Evolutionary conservation across 495 filamentous ascomycete species (phyloP).

Genomic region (Parathielavia hyrcaniae): DNA sequence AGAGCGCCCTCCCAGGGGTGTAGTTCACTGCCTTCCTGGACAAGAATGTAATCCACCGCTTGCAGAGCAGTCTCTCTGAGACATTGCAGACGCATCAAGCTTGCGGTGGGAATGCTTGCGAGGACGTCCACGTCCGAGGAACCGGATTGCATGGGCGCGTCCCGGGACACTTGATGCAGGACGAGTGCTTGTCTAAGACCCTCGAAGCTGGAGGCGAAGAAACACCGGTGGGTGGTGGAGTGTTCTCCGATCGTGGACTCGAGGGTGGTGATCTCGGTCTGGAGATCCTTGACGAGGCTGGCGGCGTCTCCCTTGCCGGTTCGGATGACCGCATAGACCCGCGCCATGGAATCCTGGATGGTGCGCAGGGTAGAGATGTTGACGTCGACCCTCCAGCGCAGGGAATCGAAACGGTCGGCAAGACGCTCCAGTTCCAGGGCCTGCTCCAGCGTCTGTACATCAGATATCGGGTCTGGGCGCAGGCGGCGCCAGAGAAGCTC

Average conservation of each 20-base stretch:
- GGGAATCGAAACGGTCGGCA: conserved; percentile 65
- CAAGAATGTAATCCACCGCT: conserved; percentile 40
- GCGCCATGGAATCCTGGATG: conserved; percentile 48
- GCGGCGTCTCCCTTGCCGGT: conserved; percentile 39
- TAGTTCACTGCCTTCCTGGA: conserved; percentile 25
- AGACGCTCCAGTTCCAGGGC: conserved; percentile 59
- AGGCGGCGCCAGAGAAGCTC: conserved; percentile 72
- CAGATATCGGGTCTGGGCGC: conserved; percentile 50
- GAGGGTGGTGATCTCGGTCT: conserved; percentile 52
- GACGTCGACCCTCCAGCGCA: conserved; percentile 48
- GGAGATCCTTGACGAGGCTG: conserved; percentile 46
- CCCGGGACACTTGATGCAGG: conserved; percentile 32
- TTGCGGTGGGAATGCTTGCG: conserved; percentile 40
- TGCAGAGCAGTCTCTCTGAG: conserved; percentile 37
- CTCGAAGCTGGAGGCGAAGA: conserved; percentile 60
- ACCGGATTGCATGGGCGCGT: conserved; percentile 14
- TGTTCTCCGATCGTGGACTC: conserved; percentile 41
- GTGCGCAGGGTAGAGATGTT: conserved; percentile 39
- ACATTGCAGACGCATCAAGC: conserved; percentile 42
- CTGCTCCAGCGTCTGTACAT: conserved; percentile 45
- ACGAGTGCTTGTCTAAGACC: conserved; percentile 57
- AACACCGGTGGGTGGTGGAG: conserved; percentile 40
- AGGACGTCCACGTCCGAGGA: conserved; percentile 38
- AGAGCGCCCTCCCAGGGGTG: conserved; percentile 50
- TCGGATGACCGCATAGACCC: conserved; percentile 46